Conservation (phyloP, 225 moss, liverwort and hornwort species). For the Bryum argenteum region DNA sequence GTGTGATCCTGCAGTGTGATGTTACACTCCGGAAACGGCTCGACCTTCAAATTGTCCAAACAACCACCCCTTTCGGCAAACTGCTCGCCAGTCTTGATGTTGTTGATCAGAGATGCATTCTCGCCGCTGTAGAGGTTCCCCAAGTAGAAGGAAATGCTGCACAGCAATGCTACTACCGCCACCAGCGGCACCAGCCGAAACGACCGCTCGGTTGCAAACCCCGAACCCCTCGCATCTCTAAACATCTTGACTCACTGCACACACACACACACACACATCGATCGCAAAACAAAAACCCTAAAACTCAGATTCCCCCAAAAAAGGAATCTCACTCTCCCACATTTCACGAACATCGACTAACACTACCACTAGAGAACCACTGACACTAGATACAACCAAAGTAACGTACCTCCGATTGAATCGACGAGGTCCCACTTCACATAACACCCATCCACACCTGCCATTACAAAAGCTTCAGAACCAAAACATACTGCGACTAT, state of each 20-base stretch:
- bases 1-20: conserved; percentile 75
- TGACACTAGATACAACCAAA: background rate
- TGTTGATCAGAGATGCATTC: conserved; percentile 47
- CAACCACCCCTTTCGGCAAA: conserved; percentile 55
- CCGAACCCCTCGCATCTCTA: conserved; percentile 59
- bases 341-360: background rate
- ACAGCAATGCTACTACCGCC: conserved; percentile 64
- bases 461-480: background rate
- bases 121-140: conserved; percentile 71
- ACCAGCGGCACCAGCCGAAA: conserved; percentile 74
- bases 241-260: conserved; percentile 57
- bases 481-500: background rate
- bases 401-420: conserved; percentile 31
- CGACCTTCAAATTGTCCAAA: conserved; percentile 49
- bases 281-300: background rate
- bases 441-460: conserved; percentile 32
- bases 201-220: conserved; percentile 71
- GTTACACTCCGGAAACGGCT: conserved; percentile 68
- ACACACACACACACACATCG: too few species aligned
- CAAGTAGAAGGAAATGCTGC: conserved; percentile 80
- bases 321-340: background rate
- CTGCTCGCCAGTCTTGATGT: conserved; percentile 42
- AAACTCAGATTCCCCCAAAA: conserved; percentile 13
- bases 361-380: background rate
- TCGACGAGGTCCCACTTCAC: conserved; percentile 9